Conservation (phyloP, 2,329 filamentous ascomycete genomes). For the Phialophora expanda region DNA sequence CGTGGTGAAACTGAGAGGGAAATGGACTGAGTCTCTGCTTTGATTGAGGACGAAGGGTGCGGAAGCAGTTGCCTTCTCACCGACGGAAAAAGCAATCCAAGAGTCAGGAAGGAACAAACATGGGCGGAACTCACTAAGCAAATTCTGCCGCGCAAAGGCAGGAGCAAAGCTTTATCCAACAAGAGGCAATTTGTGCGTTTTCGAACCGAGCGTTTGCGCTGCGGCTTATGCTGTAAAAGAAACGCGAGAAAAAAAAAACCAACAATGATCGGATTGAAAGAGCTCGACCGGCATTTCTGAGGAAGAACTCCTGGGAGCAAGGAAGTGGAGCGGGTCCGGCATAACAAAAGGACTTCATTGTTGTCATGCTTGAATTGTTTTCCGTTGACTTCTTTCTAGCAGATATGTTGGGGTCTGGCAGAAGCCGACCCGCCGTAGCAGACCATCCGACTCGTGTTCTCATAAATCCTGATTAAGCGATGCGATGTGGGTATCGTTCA, state of each 20-base stretch:
- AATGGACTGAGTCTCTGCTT: background rate
- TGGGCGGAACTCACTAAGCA: conserved; percentile 19
- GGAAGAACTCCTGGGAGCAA: background rate
- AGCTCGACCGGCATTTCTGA: background rate
- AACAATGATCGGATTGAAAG: background rate
- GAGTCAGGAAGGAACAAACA: conserved; percentile 6
- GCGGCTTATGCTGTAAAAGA: conserved; percentile 6
- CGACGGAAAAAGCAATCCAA: conserved; percentile 15
- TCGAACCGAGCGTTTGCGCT: background rate
- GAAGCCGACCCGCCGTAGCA: background rate
- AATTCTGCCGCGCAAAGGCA: conserved; percentile 9
- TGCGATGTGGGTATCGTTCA: conserved; percentile 43
- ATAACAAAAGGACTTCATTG: conserved; percentile 17
- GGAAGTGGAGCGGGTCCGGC: background rate
- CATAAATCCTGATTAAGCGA: background rate
- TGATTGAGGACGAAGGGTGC: conserved; percentile 3
- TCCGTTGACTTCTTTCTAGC: conserved; percentile 9
- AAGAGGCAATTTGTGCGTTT: background rate
- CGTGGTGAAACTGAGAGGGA: conserved; percentile 2
- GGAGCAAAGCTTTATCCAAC: conserved; percentile 17
- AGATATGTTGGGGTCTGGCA: conserved; percentile 21
- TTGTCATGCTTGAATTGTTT: conserved; percentile 4
- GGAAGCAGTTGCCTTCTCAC: background rate
- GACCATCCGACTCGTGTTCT: conserved; percentile 3
- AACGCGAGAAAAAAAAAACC: background rate